Base-by-base conservation (phyloP, 306 rosid genomes). In the Astragalus membranaceus region DNA sequence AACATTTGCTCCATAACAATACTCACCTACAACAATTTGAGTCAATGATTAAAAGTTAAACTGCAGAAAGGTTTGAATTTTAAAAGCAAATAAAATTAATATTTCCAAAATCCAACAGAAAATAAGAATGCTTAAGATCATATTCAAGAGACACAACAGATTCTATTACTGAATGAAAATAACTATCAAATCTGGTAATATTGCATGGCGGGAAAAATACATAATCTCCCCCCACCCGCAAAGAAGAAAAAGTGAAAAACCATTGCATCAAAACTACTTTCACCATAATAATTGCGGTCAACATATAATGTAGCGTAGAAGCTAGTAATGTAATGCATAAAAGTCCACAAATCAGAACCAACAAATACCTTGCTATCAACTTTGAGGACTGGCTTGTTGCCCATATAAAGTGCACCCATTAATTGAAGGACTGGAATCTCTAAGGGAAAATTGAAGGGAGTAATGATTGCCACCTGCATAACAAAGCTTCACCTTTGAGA, bases 391-490 rank as follows among this genome's bases (percentile, higher is more conserved):
- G 99, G 96, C 39, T 94, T 94, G 92, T 94, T 94, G 74, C 99
- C 99, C 99, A 94, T 94, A 69, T 88, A 94, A 60, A 94, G 96
- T 51, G 99, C 96, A 68, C 99, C 97, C 99, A 94, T 94, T 83
- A 94, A 48, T 82, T 94, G 99, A 81, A 94, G 97, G 78, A 88
- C 87, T 13, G 99, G 99, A 81, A 94, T 94, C 82, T 94, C 99
- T 7, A 94, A 83, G 16, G 99, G 99, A 58, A 94, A 94, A 80
- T 94, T 94, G 72, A 94, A 94, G 67, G 99, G 99, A 61, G 99
- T 90, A 81, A 94, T 72, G 39, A 94, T 82, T 69, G 97, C 95
- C 64, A 94, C 97, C 99, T 94, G 84, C 76, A 88, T 17, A 75
- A 56, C 50, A 52, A 36, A 66, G 30, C 1, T 61, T 47, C 41